These are phyloP conservation scores for Paraphaeosphaeria minitans DNA, from an alignment of 2,329 filamentous ascomycete genomes.

Conservation along the genomic window DNA sequence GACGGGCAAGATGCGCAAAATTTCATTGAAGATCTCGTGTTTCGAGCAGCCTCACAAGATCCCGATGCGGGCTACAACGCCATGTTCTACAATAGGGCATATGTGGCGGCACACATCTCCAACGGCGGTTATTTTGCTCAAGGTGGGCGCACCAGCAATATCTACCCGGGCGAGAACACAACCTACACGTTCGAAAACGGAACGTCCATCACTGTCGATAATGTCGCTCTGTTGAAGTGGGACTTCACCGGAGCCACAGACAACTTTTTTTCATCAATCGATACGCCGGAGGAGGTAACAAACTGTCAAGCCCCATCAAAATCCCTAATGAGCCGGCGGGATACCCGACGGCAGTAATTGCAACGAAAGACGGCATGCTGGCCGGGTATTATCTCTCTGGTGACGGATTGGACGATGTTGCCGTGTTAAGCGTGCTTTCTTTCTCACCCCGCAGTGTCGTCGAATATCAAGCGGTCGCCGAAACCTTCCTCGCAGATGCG, in stretches of 20 bases:
- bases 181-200: slow-evolving; percentile 35
- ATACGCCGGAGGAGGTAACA: background rate
- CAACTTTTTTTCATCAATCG: slow-evolving; percentile 6
- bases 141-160: slow-evolving; percentile 14
- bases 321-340: background rate
- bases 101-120: slow-evolving; percentile 10
- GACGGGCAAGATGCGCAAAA: slow-evolving; percentile 35
- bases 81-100: slow-evolving; percentile 31
- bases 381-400: slow-evolving; percentile 6
- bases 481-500: slow-evolving; percentile 51
- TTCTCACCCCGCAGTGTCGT: background rate
- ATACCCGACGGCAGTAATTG: slow-evolving; percentile 4
- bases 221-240: slow-evolving; percentile 4
- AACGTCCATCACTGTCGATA: slow-evolving; percentile 17
- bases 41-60: slow-evolving; percentile 31
- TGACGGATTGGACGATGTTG: slow-evolving; percentile 3
- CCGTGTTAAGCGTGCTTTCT: slow-evolving; percentile 1
- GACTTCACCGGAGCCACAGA: slow-evolving; percentile 5
- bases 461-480: slow-evolving; percentile 3
- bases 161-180: slow-evolving; percentile 22
- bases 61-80: slow-evolving; percentile 42
- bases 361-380: background rate
- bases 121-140: slow-evolving; percentile 17
- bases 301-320: background rate
- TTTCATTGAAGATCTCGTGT: slow-evolving; percentile 34